phyloP scores from a whole-genome alignment of 176 grass and related monocot genomes.

The Areca catechu region DNA sequence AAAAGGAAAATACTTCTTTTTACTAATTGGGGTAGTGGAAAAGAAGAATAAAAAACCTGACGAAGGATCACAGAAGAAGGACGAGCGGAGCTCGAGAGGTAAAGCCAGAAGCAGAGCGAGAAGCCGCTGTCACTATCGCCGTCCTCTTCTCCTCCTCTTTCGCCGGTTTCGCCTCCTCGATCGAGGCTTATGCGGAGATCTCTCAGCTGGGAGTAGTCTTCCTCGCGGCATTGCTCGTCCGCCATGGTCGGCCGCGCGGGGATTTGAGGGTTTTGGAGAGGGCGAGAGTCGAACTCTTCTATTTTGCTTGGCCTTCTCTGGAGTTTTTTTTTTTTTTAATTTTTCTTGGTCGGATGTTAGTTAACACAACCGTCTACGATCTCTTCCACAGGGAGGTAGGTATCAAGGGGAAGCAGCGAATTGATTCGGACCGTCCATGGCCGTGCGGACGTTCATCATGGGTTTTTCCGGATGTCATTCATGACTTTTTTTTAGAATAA shows the following conservation, averaged over 20 bases:
- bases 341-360: neutral
- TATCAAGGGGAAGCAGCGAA: neutral
- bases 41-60: constrained; percentile 38
- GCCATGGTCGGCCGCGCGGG: constrained; percentile 4
- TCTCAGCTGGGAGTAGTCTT: constrained; percentile 24
- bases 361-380: constrained; percentile 13
- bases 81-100: constrained; percentile 52
- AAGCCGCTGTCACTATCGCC: constrained; percentile 25
- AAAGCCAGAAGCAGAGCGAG: constrained; percentile 74
- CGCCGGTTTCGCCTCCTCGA: neutral
- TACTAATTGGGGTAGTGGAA: neutral
- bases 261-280: no score
- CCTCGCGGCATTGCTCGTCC: constrained; percentile 12
- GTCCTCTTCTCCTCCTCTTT: constrained; percentile 9
- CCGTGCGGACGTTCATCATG: no score
- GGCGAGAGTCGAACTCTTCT: neutral
- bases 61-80: constrained; percentile 70
- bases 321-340: neutral
- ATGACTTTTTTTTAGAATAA: no score
- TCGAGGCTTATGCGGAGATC: constrained; percentile 30
- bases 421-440: neutral
- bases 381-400: neutral
- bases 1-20: neutral
- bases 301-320: neutral
- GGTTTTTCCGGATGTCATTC: no score